Base-by-base conservation (phyloP, 352 stramenopile genomes). In the Phytophthora agathidicida region DNA sequence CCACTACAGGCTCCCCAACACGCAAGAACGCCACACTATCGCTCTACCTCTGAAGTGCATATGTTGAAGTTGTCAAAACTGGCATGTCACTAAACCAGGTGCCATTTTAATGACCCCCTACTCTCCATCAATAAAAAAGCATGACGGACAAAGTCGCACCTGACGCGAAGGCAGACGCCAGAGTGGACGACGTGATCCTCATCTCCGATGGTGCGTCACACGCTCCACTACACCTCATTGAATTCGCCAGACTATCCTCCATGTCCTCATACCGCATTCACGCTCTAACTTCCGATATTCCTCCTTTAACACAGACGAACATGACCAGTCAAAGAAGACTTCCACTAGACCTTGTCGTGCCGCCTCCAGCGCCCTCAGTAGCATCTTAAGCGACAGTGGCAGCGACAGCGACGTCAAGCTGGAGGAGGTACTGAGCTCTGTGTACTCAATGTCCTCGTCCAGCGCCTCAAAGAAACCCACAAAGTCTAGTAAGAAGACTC, bases 121-220 rank as follows among this genome's bases (percentile, higher is more conserved):
- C 14, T 43, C n/a, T 16, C 1, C 17, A 22, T 30, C 44, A 10
- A 13, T 33, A 30, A 57, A 20, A 22, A 35, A 39, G 7, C 4
- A 65, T 66, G 53, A 45, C 41, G 13, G 39, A 60, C 38, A 55
- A 79, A 20, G 54, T 77, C 16, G 68, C 68, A 45, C 11, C 24
- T 5, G 35, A 60, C 16, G 39, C 26, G 22, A 35, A 22, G 32
- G 28, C 43, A 10, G 43, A 31, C 33, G 62, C 61, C 51, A 38
- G 42, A 30, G 31, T 20, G 23, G 60, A 68, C 53, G 32, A 74
- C 3, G 68, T 83, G 20, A 73, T 83, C 50, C 64, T 73, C 60
- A 79, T 84, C 60, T 84, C 77, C 28, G 74, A 86, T 33, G 71
- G 77, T 84, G 49, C 37, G 68, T 63, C 10, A 38, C 2, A 1